Evolutionary conservation across 2,329 filamentous ascomycete species (phyloP).

Genomic region (Neofusicoccum kwambonambiense): DNA sequence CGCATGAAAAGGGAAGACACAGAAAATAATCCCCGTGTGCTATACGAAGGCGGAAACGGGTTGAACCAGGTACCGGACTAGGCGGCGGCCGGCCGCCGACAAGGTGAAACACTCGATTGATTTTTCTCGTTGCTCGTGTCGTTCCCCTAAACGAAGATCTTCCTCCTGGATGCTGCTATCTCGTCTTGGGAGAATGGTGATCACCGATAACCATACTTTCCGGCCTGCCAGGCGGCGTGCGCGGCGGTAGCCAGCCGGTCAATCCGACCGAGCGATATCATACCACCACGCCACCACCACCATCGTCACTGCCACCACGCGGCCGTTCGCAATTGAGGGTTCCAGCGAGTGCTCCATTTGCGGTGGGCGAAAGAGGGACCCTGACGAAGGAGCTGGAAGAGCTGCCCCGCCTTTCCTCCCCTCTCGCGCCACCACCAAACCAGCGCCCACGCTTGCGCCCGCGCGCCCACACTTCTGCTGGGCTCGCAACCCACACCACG

Average conservation of each 20-base stretch:
- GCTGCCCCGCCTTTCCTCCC: background rate
- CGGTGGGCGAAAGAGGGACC: background rate
- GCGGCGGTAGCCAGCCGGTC: background rate
- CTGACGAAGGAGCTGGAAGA: background rate
- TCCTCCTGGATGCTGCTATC: background rate
- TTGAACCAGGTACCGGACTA: background rate
- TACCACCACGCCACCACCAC: background rate
- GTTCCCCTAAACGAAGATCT: background rate
- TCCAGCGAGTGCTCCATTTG: background rate
- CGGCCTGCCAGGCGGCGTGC: constrained; percentile 1
- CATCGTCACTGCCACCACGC: no score
- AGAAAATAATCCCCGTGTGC: background rate
- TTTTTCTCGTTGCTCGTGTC: background rate
- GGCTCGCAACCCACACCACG: background rate
- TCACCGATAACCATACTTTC: background rate
- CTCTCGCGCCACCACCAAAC: constrained; percentile 5
- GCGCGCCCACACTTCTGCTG: background rate
- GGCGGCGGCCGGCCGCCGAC: background rate
- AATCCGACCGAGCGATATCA: background rate
- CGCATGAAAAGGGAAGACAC: background rate
- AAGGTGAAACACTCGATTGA: background rate
- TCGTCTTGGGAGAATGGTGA: background rate
- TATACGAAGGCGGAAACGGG: background rate
- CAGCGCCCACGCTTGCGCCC: background rate
- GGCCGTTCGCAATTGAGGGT: background rate